Evolutionary conservation across 768 basidiomycete species (phyloP), one percentile per base, ranked within the genome.

Genomic region (Hypsizygus marmoreus): DNA sequence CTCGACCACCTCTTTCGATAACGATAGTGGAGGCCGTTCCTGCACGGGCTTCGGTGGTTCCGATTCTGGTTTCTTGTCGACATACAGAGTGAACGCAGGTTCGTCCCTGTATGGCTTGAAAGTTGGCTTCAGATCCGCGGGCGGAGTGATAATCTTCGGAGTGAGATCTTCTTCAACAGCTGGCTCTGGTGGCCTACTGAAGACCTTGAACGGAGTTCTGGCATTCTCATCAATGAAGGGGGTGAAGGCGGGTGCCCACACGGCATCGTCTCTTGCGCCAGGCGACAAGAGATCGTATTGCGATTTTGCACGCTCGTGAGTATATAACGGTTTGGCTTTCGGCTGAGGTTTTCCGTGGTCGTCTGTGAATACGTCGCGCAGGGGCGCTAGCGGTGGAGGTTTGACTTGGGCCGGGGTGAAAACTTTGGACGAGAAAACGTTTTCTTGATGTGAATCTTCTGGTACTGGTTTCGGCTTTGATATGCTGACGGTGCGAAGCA

Each of bases 101-200:
- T 62, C 33, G 53, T 75, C 73, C 19, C 51, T 62, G 43, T 72
- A 74, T 1, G 76, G 74, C n/a, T 67, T 72, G 45, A 75, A 75
- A 9, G 69, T 58, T 28, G 68, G 57, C 28, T 59, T 59, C 8
- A 55, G 43, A 45, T 70, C 67, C 5, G 61, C 37, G 23, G 73
- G 74, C 6, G 79, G 72, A 28, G 61, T 68, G 49, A 76, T 64
- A 6, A 72, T 72, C 51, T 81, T 80, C 19, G 77, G 75, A 14
- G 77, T 73, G 47, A 75, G 75, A 5, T 64, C 64, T 50, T 68
- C 72, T 47, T 77, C 75, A n/a, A n/a, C n/a, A 19, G 63, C 59
- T 35, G 75, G 70, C 31, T 74, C 72, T 0, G 82, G 82, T n/a
- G 86, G 88, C 12, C 84, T 78, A 47, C 81, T 86, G 64, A 91